Conservation (phyloP, 306 rosid species). For the Betula pendula region DNA sequence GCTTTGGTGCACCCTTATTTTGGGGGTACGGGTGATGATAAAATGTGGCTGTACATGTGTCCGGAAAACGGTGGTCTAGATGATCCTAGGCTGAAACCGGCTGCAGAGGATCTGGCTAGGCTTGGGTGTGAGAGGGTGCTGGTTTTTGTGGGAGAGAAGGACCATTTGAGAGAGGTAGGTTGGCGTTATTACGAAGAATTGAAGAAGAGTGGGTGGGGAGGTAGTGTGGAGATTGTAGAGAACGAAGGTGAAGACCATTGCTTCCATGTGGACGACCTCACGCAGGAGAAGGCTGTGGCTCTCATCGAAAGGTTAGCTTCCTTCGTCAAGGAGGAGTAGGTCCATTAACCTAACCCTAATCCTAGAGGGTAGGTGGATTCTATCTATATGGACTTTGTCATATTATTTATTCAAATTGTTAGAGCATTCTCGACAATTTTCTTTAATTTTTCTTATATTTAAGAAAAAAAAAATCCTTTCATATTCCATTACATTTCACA, state of each 20-base stretch:
- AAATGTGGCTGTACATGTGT: constrained; percentile 26
- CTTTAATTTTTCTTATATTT: too few species aligned
- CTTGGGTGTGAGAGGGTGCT: constrained; percentile 22
- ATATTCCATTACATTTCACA: too few species aligned
- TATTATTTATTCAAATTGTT: too few species aligned
- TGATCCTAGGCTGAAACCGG: constrained; percentile 38
- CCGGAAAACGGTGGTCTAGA: constrained; percentile 27
- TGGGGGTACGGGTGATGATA: constrained; percentile 6
- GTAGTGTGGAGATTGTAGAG: constrained; percentile 31
- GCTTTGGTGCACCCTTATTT: constrained; percentile 37
- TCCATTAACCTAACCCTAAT: too few species aligned
- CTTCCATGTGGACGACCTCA: constrained; percentile 32
- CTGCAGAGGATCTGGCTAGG: constrained; percentile 25
- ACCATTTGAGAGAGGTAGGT: constrained; percentile 29
- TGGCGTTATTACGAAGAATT: constrained; percentile 19
- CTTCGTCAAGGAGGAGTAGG: constrained; percentile 17
- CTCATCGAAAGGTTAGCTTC: constrained; percentile 19
- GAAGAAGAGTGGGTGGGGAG: constrained; percentile 35
- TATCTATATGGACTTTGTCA: too few species aligned
- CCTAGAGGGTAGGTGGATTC: too few species aligned
- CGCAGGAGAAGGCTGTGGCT: constrained; percentile 20
- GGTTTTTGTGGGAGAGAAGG: constrained; percentile 35
- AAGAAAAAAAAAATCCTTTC: too few species aligned
- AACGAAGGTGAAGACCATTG: constrained; percentile 30
- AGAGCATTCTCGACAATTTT: too few species aligned